Conservation (phyloP, 177 flowering plant species). For the Vitis hybrid region DNA sequence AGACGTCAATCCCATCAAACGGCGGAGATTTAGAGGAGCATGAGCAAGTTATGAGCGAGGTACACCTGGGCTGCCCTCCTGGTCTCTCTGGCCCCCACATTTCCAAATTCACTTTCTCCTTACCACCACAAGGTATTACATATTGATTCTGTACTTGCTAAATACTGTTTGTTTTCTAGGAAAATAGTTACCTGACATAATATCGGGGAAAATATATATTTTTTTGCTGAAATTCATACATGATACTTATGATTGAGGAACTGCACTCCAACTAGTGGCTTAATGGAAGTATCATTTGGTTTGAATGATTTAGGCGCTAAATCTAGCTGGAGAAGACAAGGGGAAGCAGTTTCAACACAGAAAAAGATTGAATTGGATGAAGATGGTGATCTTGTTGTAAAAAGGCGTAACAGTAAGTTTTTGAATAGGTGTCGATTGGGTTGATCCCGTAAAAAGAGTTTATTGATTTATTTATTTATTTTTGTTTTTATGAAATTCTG, state of each 20-base stretch:
- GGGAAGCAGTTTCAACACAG: conserved; percentile 21
- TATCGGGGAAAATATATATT: too few relatives aligned
- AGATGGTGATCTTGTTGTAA: conserved; percentile 85
- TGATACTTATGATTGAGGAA: too few relatives aligned
- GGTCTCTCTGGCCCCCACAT: conserved; percentile 42
- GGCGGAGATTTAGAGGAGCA: conserved; percentile 22
- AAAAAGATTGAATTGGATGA: conserved; percentile 42
- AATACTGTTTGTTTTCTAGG: too few relatives aligned
- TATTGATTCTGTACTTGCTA: neutral
- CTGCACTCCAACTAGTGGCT: too few relatives aligned
- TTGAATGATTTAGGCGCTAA: too few relatives aligned
- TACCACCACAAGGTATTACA: conserved; percentile 34
- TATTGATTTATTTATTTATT: too few relatives aligned
- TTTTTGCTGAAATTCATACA: too few relatives aligned
- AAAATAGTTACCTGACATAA: too few relatives aligned
- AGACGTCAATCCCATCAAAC: conserved; percentile 1
- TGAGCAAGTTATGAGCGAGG: conserved; percentile 87
- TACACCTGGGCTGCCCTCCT: conserved; percentile 90
- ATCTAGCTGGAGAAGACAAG: neutral
- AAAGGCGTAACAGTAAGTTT: conserved; percentile 35
- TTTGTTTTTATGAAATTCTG: too few relatives aligned
- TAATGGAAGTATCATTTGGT: too few relatives aligned
- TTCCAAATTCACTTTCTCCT: conserved; percentile 66
- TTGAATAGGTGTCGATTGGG: too few relatives aligned
- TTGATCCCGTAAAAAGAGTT: too few relatives aligned